These are phyloP conservation scores for Colletotrichum gigasporum DNA, from an alignment of 2,329 filamentous ascomycete species.

Conservation along the genomic window DNA sequence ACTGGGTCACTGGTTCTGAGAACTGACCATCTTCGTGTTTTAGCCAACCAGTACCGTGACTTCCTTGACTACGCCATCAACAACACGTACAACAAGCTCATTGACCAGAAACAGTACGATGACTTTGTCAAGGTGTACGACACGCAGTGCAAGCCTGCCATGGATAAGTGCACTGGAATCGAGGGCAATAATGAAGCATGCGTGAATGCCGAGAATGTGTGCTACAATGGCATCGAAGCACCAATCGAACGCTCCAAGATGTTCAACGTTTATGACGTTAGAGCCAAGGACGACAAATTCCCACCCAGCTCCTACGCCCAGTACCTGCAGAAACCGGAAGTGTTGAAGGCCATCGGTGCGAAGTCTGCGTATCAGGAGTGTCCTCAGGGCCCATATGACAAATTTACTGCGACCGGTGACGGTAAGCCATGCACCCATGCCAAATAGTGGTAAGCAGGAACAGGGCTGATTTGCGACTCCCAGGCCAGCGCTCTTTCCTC, in stretches of 20 bases:
- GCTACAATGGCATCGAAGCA: slow-evolving; percentile 38
- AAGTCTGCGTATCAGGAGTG: slow-evolving; percentile 52
- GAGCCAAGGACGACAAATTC: slow-evolving; percentile 47
- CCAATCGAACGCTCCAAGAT: slow-evolving; percentile 36
- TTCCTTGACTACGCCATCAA: slow-evolving; percentile 56
- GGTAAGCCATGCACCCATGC: slow-evolving; percentile 33
- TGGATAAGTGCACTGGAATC: slow-evolving; percentile 31
- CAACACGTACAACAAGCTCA: slow-evolving; percentile 47
- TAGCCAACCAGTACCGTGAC: slow-evolving; percentile 46
- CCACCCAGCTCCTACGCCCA: slow-evolving; percentile 50
- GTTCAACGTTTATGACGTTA: slow-evolving; percentile 59
- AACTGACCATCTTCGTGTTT: too few species aligned
- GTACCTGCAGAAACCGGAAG: slow-evolving; percentile 48
- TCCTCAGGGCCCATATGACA: slow-evolving; percentile 43
- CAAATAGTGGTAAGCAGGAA: too few species aligned
- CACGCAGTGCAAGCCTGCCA: slow-evolving; percentile 35
- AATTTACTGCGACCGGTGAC: slow-evolving; percentile 52
- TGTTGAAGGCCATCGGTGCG: slow-evolving; percentile 56
- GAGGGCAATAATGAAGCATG: slow-evolving; percentile 39
- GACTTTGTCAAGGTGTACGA: slow-evolving; percentile 30
- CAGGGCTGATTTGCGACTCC: not conserved
- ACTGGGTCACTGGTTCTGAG: not conserved
- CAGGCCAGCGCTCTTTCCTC: slow-evolving; percentile 55
- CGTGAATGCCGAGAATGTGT: slow-evolving; percentile 36
- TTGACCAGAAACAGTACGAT: slow-evolving; percentile 32